Conservation (phyloP, 2,329 filamentous ascomycete genomes). For the Exophiala viscosa region DNA sequence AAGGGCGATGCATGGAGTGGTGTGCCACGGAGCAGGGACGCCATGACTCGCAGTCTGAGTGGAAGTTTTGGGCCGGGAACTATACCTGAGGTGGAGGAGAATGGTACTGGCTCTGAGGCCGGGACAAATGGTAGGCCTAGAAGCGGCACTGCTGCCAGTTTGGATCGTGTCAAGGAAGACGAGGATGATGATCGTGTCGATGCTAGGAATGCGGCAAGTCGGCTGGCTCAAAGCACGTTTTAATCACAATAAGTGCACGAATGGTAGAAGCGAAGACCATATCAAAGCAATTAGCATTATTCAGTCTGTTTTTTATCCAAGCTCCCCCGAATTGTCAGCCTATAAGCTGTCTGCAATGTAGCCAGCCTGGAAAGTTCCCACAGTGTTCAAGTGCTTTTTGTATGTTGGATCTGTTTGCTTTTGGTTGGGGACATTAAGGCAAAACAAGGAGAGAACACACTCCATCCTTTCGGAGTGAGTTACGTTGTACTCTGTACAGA, state of each 20-base stretch:
- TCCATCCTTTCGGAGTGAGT: too few species aligned
- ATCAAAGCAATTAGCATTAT: background rate
- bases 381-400: too few species aligned
- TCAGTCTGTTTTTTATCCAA: background rate
- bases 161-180: constrained; percentile 66
- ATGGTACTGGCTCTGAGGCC: constrained; percentile 38
- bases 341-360: too few species aligned
- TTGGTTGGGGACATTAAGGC: too few species aligned
- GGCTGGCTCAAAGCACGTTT: constrained; percentile 91
- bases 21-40: constrained; percentile 76
- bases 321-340: too few species aligned
- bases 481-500: too few species aligned
- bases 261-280: too few species aligned
- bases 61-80: constrained; percentile 58
- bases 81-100: constrained; percentile 61
- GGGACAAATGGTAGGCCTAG: constrained; percentile 51
- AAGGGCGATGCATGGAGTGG: constrained; percentile 99
- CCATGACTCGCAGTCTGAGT: constrained; percentile 71
- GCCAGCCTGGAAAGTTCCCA: too few species aligned
- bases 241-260: too few species aligned
- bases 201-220: constrained; percentile 89
- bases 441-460: too few species aligned
- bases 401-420: too few species aligned
- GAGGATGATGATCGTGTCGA: constrained; percentile 90
- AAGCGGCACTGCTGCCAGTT: constrained; percentile 42